A percentile compares a stretch with the other conserved stretches of the same genome.
Evolutionary conservation across 2,329 filamentous ascomycete species (phyloP).

Genomic region (Myriosclerotinia curreyana): DNA sequence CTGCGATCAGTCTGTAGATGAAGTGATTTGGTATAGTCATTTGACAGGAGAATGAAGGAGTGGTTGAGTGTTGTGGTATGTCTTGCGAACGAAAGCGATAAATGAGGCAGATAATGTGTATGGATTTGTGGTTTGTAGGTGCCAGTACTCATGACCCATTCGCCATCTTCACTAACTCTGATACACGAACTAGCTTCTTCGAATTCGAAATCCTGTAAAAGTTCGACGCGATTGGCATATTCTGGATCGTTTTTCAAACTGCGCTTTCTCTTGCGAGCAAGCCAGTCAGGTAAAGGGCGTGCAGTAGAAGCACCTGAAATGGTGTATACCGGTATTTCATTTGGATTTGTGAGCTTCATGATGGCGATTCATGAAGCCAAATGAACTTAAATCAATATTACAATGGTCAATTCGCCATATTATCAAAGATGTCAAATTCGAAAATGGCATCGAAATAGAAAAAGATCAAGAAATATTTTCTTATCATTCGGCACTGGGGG

Average conservation of each 20-base stretch:
- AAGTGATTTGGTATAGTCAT: conserved; percentile 90
- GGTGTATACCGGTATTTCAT: conserved; percentile 86
- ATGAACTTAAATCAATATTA: not conserved
- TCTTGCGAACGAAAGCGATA: conserved; percentile 88
- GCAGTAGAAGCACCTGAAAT: conserved; percentile 88
- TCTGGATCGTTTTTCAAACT: conserved; percentile 90
- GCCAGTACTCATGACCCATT: conserved; percentile 96
- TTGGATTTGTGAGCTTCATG: conserved; percentile 82
- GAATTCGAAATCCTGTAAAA: conserved; percentile 97
- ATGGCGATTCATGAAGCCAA: conserved; percentile 22
- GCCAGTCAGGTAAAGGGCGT: conserved; percentile 90
- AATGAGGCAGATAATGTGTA: conserved; percentile 88
- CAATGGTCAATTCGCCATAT: conserved; percentile 7
- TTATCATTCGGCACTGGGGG: conserved; percentile 1
- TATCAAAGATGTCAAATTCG: conserved; percentile 10
- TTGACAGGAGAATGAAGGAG: conserved; percentile 82
- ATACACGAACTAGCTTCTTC: conserved; percentile 92
- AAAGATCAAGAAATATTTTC: conserved; percentile 21
- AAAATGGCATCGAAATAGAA: not conserved
- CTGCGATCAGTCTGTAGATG: conserved; percentile 90
- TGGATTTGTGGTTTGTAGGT: conserved; percentile 80
- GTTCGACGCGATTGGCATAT: conserved; percentile 88
- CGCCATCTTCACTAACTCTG: conserved; percentile 86
- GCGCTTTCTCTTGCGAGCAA: conserved; percentile 82
- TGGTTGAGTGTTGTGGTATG: conserved; percentile 92